A percentile compares a stretch with the other conserved stretches of the same genome.
phyloP scores from a whole-genome alignment of 805 yeast species.

The Candida easanensis region DNA sequence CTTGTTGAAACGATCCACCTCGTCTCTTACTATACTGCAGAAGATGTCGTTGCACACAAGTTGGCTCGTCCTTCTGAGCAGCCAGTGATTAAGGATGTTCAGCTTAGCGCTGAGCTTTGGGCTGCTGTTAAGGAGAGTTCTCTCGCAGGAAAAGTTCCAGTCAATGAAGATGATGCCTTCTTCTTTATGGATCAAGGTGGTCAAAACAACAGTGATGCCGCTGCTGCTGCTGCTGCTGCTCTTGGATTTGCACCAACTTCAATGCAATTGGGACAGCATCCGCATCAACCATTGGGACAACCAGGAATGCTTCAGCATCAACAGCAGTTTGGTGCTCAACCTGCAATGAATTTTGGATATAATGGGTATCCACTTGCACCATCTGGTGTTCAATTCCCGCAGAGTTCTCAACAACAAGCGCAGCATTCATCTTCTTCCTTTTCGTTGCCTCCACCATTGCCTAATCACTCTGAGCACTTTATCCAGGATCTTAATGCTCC shows the following conservation, averaged over 20 bases:
- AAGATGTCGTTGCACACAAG: slow-evolving; percentile 62
- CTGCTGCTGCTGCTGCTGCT: slow-evolving; percentile 21
- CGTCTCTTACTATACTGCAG: slow-evolving; percentile 73
- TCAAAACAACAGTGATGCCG: neutral
- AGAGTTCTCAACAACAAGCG: no score
- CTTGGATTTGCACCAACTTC: slow-evolving; percentile 20
- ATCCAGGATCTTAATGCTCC: slow-evolving; percentile 1
- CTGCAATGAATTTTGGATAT: no score
- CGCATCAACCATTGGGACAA: neutral
- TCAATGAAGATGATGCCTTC: slow-evolving; percentile 46
- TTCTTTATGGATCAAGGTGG: slow-evolving; percentile 37
- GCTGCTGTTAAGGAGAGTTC: slow-evolving; percentile 55
- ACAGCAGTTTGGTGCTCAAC: no score
- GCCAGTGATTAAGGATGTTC: slow-evolving; percentile 45
- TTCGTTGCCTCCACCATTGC: slow-evolving; percentile 1
- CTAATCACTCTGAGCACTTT: neutral
- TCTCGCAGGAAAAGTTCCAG: slow-evolving; percentile 50
- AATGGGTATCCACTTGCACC: no score
- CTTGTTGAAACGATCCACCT: slow-evolving; percentile 54
- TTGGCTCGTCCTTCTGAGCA: slow-evolving; percentile 57
- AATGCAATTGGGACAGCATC: neutral
- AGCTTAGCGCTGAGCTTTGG: slow-evolving; percentile 47
- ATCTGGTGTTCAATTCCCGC: no score
- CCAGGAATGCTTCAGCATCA: no score
- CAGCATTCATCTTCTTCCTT: slow-evolving; percentile 1